phyloP scores from a whole-genome alignment of 2,329 filamentous ascomycete genomes.

The Phaeophleospora eucalypticola region DNA sequence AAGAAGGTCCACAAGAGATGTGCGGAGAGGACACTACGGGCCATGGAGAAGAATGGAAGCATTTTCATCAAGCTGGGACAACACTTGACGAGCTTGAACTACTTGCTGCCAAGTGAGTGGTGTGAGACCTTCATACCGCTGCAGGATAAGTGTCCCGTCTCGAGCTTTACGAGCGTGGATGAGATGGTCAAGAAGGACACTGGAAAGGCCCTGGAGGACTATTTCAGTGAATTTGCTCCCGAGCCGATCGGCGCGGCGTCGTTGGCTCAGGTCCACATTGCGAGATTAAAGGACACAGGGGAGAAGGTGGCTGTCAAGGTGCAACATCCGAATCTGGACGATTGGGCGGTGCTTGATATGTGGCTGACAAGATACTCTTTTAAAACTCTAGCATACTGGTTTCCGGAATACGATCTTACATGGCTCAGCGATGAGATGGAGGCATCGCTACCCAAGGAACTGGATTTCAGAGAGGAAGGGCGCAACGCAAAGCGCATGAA shows the following conservation, averaged over 20 bases:
- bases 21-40: conserved; percentile 77
- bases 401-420: conserved; percentile 95
- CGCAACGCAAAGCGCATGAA: conserved; percentile 75
- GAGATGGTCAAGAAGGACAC: conserved; percentile 84
- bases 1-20: conserved; percentile 88
- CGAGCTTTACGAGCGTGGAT: conserved; percentile 79
- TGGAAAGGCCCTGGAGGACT: conserved; percentile 69
- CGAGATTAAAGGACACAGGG: conserved; percentile 73
- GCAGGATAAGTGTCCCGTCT: conserved; percentile 93
- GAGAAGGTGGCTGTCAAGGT: conserved; percentile 93
- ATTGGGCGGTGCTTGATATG: conserved; percentile 87
- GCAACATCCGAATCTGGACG: conserved; percentile 82
- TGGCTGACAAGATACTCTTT: conserved; percentile 86
- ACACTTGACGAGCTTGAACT: conserved; percentile 93
- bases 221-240: conserved; percentile 79
- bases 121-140: conserved; percentile 92
- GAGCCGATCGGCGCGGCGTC: conserved; percentile 88
- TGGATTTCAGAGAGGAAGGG: conserved; percentile 84
- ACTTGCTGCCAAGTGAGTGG: conserved; percentile 87
- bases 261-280: conserved; percentile 88
- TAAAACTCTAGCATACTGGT: conserved; percentile 82
- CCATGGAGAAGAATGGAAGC: conserved; percentile 91
- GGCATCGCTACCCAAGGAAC: conserved; percentile 78
- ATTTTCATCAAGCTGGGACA: conserved; percentile 98
- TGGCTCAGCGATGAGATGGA: conserved; percentile 96